Base-by-base conservation (phyloP, 495 filamentous ascomycete species). In the Lepraria neglecta region DNA sequence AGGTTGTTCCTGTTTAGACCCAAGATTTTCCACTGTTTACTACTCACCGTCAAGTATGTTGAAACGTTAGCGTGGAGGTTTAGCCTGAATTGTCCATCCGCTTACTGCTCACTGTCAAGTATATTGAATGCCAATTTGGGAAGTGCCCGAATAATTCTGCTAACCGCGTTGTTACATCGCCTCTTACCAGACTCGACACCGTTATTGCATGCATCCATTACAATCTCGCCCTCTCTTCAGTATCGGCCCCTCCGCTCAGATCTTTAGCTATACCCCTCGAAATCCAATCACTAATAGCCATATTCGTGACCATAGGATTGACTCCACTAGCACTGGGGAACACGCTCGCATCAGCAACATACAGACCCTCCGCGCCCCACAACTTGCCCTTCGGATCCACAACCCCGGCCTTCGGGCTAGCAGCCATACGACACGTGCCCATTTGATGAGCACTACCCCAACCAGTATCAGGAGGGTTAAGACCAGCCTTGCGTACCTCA, bases 241-340 rank as follows among this genome's bases (percentile, higher is more conserved):
- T 14, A 21, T 45, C 42, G 19, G 48, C 11, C 0, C n/a, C 48
- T 53, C 24, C 27, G 6, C 42, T 31, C 19, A 60, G 48, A 35
- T 53, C 58, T 40, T 65, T 72, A 3, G 72, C 74, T 3, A 88
- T 57, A 1, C 78, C 77, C 71, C 76, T 70, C 7, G 78, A 79
- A 31, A 88, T 80, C 76, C 78, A 81, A 60, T 87, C 81, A 30
- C 85, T 78, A 65, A 96, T 91, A 3, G 84, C 90, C 91, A 96
- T 94, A 59, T 80, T 87, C 48, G 91, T 95, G 40, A 96, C 75
- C 92, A 96, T 96, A 4, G 91, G 92, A 70, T 96, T 96, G 12
- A 95, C 91, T 6, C 92, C 92, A 65, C 87, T 91, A 6, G 92
- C 91, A 59, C 84, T 88, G 0, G 92, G 92, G 64, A 96, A 91